Conservation (phyloP, 805 yeast genomes). For the Pichia ethanolica region DNA sequence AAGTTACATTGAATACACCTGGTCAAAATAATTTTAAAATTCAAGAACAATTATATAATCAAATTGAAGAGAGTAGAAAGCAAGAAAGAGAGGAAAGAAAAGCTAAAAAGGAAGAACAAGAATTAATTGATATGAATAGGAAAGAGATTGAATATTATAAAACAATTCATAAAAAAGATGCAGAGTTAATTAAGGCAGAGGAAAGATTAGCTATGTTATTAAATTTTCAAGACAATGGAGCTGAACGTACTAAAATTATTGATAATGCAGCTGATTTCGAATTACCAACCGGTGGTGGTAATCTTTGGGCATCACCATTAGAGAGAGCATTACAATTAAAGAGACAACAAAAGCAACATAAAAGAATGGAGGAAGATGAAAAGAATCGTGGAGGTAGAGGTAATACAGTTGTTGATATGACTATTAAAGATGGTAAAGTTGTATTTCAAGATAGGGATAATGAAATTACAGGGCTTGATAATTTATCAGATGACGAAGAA, state of each 20-base stretch:
- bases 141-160: constrained; percentile 39
- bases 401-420: constrained; percentile 66
- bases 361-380: constrained; percentile 55
- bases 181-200: constrained; percentile 63
- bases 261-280: constrained; percentile 91
- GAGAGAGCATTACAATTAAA: constrained; percentile 85
- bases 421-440: constrained; percentile 75
- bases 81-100: constrained; percentile 29
- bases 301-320: constrained; percentile 77
- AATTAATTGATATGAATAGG: constrained; percentile 34
- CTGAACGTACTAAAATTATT: constrained; percentile 84
- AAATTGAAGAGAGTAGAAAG: constrained; percentile 44
- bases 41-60: constrained; percentile 57
- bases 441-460: constrained; percentile 41
- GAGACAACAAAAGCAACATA: constrained; percentile 69
- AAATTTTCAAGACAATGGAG: constrained; percentile 76
- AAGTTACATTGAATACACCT: constrained; percentile 48
- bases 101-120: constrained; percentile 30
- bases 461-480: constrained; percentile 18
- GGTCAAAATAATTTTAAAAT: constrained; percentile 60
- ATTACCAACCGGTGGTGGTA: constrained; percentile 38
- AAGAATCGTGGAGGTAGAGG: constrained; percentile 64
- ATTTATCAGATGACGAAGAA: constrained; percentile 29
- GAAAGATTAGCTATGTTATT: constrained; percentile 65
- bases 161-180: constrained; percentile 36